These are phyloP conservation scores for Populus simonii DNA, from an alignment of 345 rosid species.

Conservation along the genomic window DNA sequence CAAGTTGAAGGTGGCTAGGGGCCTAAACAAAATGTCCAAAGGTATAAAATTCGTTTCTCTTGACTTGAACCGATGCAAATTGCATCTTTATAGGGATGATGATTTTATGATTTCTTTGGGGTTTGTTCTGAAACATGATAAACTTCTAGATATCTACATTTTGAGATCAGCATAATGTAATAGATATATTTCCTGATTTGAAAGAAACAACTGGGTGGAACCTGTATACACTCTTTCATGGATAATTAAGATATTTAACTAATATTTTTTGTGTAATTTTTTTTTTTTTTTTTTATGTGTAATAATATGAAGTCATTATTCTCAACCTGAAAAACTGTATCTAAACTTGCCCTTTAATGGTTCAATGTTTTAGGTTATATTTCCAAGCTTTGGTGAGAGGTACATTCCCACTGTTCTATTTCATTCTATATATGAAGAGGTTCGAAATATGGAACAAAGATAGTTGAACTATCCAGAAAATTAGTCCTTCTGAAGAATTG, in stretches of 20 bases:
- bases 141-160: background rate
- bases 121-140: background rate
- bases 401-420: conserved; percentile 72
- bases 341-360: conserved; percentile 11
- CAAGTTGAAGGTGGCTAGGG: background rate
- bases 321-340: background rate
- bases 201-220: too few relatives aligned
- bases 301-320: background rate
- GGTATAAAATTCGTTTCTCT: background rate
- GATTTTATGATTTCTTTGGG: background rate
- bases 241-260: background rate
- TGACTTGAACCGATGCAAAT: background rate
- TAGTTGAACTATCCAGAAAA: conserved; percentile 11
- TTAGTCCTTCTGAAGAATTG: background rate
- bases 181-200: background rate
- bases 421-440: conserved; percentile 61
- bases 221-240: background rate
- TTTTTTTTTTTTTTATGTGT: background rate
- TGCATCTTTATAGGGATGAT: background rate
- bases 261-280: background rate
- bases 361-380: conserved; percentile 51
- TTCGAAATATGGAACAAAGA: conserved; percentile 45
- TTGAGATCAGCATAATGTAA: too few relatives aligned
- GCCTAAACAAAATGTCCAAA: background rate
- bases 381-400: conserved; percentile 90